Conservation (phyloP, 768 basidiomycete species). For the Naganishia friedmannii region DNA sequence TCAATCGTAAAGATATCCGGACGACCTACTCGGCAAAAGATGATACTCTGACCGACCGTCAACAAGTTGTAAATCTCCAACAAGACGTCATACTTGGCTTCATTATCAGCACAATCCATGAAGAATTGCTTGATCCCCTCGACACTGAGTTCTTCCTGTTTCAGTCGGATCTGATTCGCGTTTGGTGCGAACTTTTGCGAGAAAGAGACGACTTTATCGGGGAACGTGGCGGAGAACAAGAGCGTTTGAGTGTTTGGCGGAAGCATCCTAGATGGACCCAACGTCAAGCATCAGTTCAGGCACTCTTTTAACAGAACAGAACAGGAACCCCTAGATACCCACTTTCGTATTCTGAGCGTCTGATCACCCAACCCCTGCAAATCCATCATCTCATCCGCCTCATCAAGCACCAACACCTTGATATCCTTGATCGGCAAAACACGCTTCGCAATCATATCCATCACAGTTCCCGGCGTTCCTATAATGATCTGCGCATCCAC, state of each 20-base stretch:
- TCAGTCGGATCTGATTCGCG: conserved; percentile 93
- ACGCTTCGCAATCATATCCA: conserved; percentile 72
- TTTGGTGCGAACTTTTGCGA: conserved; percentile 87
- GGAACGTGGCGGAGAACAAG: conserved; percentile 97
- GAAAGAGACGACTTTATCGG: conserved; percentile 85
- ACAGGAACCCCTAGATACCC: conserved; percentile 39
- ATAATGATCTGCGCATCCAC: conserved; percentile 88
- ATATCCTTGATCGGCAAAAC: conserved; percentile 75
- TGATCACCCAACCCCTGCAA: conserved; percentile 86
- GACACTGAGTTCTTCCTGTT: conserved; percentile 88
- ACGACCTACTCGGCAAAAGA: conserved; percentile 80
- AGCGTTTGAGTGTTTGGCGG: conserved; percentile 66
- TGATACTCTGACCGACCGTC: conserved; percentile 96
- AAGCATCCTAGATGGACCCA: conserved; percentile 39
- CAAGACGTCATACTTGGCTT: conserved; percentile 92
- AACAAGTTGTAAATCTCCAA: conserved; percentile 83
- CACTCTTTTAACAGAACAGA: conserved; percentile 25
- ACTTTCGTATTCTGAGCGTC: conserved; percentile 91
- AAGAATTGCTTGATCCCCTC: conserved; percentile 95
- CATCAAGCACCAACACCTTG: conserved; percentile 92
- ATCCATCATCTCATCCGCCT: conserved; percentile 98
- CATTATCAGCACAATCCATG: conserved; percentile 88
- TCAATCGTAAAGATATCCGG: background rate
- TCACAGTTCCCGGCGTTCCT: conserved; percentile 93
- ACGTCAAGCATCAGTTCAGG: no score